Base-by-base conservation (phyloP, 148 eudicot genomes). In the Cornus suecica region DNA sequence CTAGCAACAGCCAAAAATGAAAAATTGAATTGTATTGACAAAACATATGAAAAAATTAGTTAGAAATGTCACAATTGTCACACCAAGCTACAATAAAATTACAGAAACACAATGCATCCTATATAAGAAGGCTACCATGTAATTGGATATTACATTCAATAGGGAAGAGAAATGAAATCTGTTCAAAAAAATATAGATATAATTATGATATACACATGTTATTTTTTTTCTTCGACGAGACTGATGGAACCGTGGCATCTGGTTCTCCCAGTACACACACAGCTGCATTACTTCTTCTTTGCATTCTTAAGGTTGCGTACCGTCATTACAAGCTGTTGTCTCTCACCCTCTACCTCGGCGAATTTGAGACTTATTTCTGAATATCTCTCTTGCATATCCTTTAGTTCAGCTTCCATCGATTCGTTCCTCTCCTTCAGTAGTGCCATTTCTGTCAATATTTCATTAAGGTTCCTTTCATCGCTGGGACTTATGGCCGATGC, bases 311-410 rank as follows among this genome's bases (percentile, higher is more conserved):
- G 77, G 84, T 85, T 87, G 34, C 98, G 93, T 42, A 92, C 64
- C 28, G 62, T 89, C 95, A 94, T 94, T 4, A 92, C 87, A 24
- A 94, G 92, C 69, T 90, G 87, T 79, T 94, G 98, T 52, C 98
- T 79, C 86, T 94, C 97, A 18, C 98, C 98, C 79, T 92, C 98
- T 26, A 94, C 98, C 86, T 94, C 98, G n/a, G 98, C 97, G 76
- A 94, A 94, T 77, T 92, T 94, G 24, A 94, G 92, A 68, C 97
- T 94, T 83, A 92, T 87, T 28, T 90, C 98, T 26, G 97, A 94
- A 79, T 94, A 94, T 74, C 98, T 87, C 74, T 85, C 93, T 74
- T 94, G 97, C 97, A 94, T 89, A 67, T 92, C 98, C 81, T 88
- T 88, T 69, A 94, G 82, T 77, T 94, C 98, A 29, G 26, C 82